A percentile compares a stretch with the other conserved stretches of the same genome.
phyloP scores from a whole-genome alignment of 1,284 basidiomycete genomes.

The Ganoderma sinense region DNA sequence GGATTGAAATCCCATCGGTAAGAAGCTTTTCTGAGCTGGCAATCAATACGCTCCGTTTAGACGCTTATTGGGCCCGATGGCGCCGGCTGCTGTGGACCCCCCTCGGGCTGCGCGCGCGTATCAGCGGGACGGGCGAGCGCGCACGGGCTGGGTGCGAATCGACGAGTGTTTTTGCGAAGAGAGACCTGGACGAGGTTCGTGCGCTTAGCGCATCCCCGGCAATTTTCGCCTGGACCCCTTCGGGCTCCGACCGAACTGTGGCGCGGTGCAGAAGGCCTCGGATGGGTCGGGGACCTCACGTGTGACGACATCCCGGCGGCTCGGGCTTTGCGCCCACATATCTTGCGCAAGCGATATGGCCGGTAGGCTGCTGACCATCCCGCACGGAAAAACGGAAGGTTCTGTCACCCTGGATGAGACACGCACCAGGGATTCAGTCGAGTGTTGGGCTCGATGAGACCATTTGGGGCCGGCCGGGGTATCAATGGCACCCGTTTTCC shows the following conservation, averaged over 20 bases:
- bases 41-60: slow-evolving; percentile 12
- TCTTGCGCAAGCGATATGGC: slow-evolving; percentile 1
- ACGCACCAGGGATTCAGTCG: neutral
- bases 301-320: neutral
- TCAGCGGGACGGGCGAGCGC: neutral
- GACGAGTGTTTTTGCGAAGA: neutral
- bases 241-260: slow-evolving; percentile 6
- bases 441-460: neutral
- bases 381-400: neutral
- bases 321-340: slow-evolving; percentile 4
- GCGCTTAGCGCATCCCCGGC: neutral
- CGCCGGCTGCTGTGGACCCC: neutral
- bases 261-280: neutral
- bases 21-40: slow-evolving; percentile 11
- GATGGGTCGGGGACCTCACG: neutral
- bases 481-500: neutral
- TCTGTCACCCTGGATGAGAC: neutral
- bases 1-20: neutral
- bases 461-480: neutral
- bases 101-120: neutral
- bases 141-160: neutral
- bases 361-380: slow-evolving; percentile 8
- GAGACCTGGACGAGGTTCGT: neutral
- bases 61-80: neutral
- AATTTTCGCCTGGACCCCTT: neutral